Evolutionary conservation across 2,329 filamentous ascomycete genomes (phyloP).

Genomic region (Penicillium sp.): DNA sequence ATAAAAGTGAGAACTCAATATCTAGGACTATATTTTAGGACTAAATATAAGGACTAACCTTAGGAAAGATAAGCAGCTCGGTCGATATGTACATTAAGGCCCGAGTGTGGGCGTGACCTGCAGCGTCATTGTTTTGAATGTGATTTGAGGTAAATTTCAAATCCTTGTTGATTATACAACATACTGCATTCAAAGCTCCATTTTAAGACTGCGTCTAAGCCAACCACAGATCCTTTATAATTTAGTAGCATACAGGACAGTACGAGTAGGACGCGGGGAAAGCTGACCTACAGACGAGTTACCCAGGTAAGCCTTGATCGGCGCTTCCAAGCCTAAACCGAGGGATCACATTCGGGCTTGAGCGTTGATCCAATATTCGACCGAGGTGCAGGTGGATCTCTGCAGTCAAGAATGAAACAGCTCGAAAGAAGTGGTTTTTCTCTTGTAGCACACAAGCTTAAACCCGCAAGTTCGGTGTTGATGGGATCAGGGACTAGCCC

Average conservation of each 20-base stretch:
- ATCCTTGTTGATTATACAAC: background rate
- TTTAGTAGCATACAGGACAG: background rate
- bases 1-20: background rate
- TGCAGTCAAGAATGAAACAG: background rate
- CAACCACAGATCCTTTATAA: background rate
- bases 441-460: background rate
- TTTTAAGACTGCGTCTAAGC: background rate
- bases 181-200: background rate
- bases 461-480: background rate
- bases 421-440: background rate
- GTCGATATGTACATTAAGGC: background rate
- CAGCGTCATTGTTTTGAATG: background rate
- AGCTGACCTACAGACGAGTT: background rate
- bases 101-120: background rate
- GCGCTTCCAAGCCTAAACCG: background rate
- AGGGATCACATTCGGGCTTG: constrained; percentile 6
- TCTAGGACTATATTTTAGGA: background rate
- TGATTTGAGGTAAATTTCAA: background rate
- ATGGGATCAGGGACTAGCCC: background rate
- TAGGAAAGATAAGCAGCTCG: background rate
- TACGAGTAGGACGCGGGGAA: background rate
- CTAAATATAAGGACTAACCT: background rate
- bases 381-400: background rate
- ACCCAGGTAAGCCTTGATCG: background rate
- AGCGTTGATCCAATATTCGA: background rate